These are phyloP conservation scores for Penicillium fuscoglaucum DNA, from an alignment of 2,329 filamentous ascomycete genomes.

Conservation along the genomic window DNA sequence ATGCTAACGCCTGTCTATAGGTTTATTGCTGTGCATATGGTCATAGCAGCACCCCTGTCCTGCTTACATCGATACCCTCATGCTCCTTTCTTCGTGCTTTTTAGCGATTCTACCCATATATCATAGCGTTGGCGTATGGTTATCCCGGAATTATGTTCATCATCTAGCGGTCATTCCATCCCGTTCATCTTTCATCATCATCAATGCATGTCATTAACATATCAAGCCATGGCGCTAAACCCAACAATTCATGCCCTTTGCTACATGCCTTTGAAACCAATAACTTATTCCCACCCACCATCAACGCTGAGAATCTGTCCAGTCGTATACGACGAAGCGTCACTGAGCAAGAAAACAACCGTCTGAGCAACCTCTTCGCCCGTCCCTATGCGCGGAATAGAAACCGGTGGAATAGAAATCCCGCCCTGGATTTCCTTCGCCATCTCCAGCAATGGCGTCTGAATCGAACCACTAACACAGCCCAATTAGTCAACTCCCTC, in stretches of 20 bases:
- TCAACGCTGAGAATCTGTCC: conserved; percentile 50
- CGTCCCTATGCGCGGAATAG: conserved; percentile 34
- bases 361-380: conserved; percentile 45
- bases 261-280: not conserved
- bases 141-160: not conserved
- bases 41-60: not conserved
- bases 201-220: not conserved
- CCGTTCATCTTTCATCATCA: not conserved
- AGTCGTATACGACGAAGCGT: conserved; percentile 50
- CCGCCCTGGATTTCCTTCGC: conserved; percentile 27
- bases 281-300: conserved; percentile 44
- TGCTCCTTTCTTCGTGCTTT: not conserved
- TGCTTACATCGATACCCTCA: not conserved
- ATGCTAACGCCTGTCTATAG: not conserved
- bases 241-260: not conserved
- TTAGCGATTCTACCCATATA: conserved; percentile 10
- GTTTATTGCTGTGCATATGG: conserved; percentile 19
- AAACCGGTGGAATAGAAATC: conserved; percentile 13
- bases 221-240: not conserved
- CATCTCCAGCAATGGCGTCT: conserved; percentile 36
- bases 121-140: conserved; percentile 10
- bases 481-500: not conserved
- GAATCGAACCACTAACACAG: conserved; percentile 31
- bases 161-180: conserved; percentile 1
- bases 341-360: conserved; percentile 51